phyloP scores from a whole-genome alignment of 305 asterid genomes.

The Rubia occidens region DNA sequence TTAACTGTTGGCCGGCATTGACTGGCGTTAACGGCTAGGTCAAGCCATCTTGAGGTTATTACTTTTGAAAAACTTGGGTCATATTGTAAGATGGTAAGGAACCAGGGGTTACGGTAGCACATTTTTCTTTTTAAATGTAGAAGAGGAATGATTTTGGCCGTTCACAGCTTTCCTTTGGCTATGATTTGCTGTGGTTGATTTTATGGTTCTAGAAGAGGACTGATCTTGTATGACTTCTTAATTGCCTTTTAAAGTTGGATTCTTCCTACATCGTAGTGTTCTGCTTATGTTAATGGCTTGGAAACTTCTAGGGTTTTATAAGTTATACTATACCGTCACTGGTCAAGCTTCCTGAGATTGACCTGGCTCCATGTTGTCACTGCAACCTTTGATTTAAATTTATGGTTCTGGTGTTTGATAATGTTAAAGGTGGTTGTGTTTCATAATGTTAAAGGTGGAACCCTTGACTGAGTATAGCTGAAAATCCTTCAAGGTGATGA shows the following conservation, averaged over 20 bases:
- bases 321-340: no score
- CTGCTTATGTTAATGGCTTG: neutral
- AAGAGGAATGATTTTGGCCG: neutral
- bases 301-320: neutral
- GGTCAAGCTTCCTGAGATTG: neutral
- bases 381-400: neutral
- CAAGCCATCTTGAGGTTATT: no score
- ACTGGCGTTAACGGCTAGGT: no score
- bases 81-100: no score
- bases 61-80: no score
- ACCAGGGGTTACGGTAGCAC: no score
- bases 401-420: neutral
- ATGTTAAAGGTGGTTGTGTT: neutral
- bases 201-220: neutral
- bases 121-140: no score
- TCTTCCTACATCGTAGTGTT: no score
- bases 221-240: neutral
- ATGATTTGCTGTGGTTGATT: neutral
- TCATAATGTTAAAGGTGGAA: neutral
- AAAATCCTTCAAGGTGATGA: neutral
- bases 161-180: neutral
- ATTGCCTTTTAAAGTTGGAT: neutral
- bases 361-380: neutral
- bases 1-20: no score
- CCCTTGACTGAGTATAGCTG: neutral